Evolutionary conservation across 345 rosid genomes (phyloP), one percentile per base, ranked within the genome.

Genomic region (Angophora floribunda): DNA sequence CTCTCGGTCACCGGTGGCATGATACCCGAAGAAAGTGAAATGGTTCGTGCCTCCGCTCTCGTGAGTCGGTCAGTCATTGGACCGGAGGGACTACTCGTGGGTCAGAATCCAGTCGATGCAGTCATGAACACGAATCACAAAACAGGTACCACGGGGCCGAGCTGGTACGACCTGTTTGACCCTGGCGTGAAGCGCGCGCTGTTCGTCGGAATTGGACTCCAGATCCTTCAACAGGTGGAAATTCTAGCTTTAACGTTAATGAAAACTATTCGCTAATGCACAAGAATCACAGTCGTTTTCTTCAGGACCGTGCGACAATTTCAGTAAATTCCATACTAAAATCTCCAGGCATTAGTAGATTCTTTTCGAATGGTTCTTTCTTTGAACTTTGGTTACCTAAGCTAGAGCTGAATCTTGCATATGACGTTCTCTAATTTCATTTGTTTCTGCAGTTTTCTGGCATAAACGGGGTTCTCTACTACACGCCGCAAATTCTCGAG

Each of bases 131-230:
- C 51, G 4, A 61, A 44, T 13, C 55, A 89, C 26, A 59, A 87
- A 55, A 51, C 85, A 21, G 36, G 86, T 12, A 26, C 86, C 28
- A 86, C 24, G 41, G 92, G 88, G 51, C 50, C 91, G 19, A 49
- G 75, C 50, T 90, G 90, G 90, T 7, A 36, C 9, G 90, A 90
- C 28, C 92, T 92, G 49, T 89, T 90, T 9, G 94, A 93, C 79
- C 94, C 93, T 7, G 94, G 94, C 70, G 92, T 93, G 78, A 92
- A 92, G 90, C 93, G 93, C 7, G 93, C 94, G 17, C 88, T 93
- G 61, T 52, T 91, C 12, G 94, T 93, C 82, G 94, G 94, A 7
- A 87, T 92, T 61, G 92, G 90, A 47, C 87, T 93, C 87, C 94
- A 93, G 79, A 70, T 93, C n/a, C 94, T 93, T 87, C 93, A 93